These are phyloP conservation scores for Fraxinus sp. DNA, from an alignment of 305 asterid genomes.

Conservation along the genomic window DNA sequence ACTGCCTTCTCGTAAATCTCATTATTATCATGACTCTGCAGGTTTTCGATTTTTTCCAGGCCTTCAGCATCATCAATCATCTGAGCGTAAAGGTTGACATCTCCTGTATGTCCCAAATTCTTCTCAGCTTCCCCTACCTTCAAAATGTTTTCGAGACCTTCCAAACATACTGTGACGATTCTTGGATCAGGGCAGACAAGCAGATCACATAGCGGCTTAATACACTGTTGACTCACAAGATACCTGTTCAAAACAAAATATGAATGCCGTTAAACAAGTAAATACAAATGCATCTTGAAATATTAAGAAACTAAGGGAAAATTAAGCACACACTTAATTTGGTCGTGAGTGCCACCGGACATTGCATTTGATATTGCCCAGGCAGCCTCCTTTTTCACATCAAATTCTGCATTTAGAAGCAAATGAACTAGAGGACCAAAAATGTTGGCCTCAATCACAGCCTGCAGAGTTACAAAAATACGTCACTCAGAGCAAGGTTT, in stretches of 20 bases:
- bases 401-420: slow-evolving; percentile 87
- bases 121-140: slow-evolving; percentile 88
- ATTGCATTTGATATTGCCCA: slow-evolving; percentile 96
- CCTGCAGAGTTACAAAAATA: slow-evolving; percentile 38
- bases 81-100: slow-evolving; percentile 62
- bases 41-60: slow-evolving; percentile 74
- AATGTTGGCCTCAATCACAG: slow-evolving; percentile 61
- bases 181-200: slow-evolving; percentile 89
- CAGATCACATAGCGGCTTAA: slow-evolving; percentile 77
- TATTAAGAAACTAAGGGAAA: neutral
- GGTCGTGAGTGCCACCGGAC: slow-evolving; percentile 88
- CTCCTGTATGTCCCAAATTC: slow-evolving; percentile 58
- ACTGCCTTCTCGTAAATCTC: slow-evolving; percentile 89
- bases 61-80: slow-evolving; percentile 87
- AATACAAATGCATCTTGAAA: neutral
- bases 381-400: slow-evolving; percentile 93
- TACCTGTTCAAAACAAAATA: slow-evolving; percentile 38
- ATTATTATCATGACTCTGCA: slow-evolving; percentile 80
- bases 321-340: slow-evolving; percentile 52
- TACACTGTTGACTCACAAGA: slow-evolving; percentile 68
- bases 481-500: neutral
- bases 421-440: slow-evolving; percentile 59
- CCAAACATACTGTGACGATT: slow-evolving; percentile 72
- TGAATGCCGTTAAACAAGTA: neutral
- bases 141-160: slow-evolving; percentile 82